phyloP scores from a whole-genome alignment of 345 rosid species.

The Cardamine chenopodiifolia region DNA sequence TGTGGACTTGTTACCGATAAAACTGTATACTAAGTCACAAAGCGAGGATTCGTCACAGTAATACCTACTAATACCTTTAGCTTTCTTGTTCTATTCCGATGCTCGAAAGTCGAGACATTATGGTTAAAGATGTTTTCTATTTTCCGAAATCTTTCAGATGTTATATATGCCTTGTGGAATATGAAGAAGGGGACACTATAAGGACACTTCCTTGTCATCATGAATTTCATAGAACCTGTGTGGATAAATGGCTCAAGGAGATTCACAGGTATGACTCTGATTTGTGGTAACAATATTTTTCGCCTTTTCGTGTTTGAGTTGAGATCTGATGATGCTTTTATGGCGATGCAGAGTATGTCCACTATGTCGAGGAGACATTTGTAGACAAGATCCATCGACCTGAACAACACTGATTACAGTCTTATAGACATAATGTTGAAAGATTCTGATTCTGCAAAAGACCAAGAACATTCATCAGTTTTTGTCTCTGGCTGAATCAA shows the following conservation, averaged over 20 bases:
- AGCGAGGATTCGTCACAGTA: slow-evolving; percentile 86
- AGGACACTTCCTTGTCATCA: slow-evolving; percentile 89
- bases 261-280: slow-evolving; percentile 75
- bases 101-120: not conserved
- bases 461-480: slow-evolving; percentile 27
- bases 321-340: slow-evolving; percentile 25
- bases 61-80: slow-evolving; percentile 30
- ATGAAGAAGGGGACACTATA: slow-evolving; percentile 87
- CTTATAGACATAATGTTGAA: not conserved
- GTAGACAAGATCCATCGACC: slow-evolving; percentile 58
- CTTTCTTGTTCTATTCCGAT: not conserved
- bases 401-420: slow-evolving; percentile 46
- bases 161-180: slow-evolving; percentile 96
- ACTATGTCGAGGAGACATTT: slow-evolving; percentile 91
- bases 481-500: slow-evolving; percentile 20
- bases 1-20: slow-evolving; percentile 83
- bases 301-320: not conserved
- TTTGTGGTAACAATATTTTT: not conserved
- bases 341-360: slow-evolving; percentile 83
- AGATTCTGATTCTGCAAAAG: slow-evolving; percentile 26
- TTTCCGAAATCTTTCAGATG: slow-evolving; percentile 54
- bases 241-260: slow-evolving; percentile 98
- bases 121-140: not conserved
- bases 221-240: slow-evolving; percentile 78
- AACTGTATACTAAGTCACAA: slow-evolving; percentile 55